Percentiles rank a stretch among this genome's conserved stretches.
Conservation (phyloP, 140 eudicot species). For the Stevia rebaudiana region DNA sequence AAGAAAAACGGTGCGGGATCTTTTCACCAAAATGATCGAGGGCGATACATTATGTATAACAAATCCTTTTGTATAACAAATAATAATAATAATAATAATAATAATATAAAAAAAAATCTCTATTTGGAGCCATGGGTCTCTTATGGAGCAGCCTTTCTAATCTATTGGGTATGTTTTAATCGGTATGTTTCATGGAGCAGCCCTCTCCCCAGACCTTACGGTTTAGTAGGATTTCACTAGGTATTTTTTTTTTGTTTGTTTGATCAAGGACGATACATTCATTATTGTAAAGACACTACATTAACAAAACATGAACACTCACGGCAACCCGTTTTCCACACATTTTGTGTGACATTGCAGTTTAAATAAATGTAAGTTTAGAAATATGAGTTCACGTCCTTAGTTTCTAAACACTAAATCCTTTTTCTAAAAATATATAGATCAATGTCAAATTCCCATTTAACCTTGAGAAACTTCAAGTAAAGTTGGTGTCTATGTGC, state of each 20-base stretch:
- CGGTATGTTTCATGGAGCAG: too few relatives aligned
- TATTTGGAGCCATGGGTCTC: too few relatives aligned
- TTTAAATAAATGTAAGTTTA: slow-evolving; percentile 13
- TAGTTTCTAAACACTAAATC: slow-evolving; percentile 16
- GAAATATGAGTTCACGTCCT: slow-evolving; percentile 2
- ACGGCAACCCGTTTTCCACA: slow-evolving; percentile 6
- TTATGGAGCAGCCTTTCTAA: too few relatives aligned
- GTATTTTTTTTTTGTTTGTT: not conserved
- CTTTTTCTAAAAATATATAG: slow-evolving; percentile 17
- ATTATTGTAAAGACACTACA: not conserved
- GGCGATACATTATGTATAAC: too few relatives aligned
- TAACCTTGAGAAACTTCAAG: slow-evolving; percentile 1
- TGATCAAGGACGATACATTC: too few relatives aligned
- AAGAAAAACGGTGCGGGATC: too few relatives aligned
- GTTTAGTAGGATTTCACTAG: not conserved
- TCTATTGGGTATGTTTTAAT: too few relatives aligned
- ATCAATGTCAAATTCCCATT: not conserved
- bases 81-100: too few relatives aligned
- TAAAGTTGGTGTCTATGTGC: not conserved
- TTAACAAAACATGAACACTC: slow-evolving; percentile 10
- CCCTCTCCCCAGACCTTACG: too few relatives aligned
- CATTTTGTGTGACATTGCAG: slow-evolving; percentile 15
- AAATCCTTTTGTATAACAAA: too few relatives aligned
- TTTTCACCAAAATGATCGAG: too few relatives aligned
- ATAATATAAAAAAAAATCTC: too few relatives aligned